Conservation (phyloP, 345 rosid genomes). For the Fremontodendron californicum region DNA sequence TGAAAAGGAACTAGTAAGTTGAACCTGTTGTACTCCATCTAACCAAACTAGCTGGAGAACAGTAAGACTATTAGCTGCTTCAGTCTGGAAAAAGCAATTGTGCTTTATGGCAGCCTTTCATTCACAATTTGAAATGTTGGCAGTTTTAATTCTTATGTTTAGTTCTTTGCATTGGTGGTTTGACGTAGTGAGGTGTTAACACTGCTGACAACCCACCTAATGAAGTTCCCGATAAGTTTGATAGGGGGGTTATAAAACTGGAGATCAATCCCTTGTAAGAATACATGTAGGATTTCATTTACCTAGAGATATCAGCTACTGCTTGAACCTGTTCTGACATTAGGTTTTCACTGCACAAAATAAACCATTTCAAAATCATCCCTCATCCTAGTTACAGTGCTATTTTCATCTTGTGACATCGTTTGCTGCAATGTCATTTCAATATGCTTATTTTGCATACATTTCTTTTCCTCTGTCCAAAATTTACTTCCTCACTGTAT, state of each 20-base stretch:
- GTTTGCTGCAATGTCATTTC: not conserved
- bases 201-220: not conserved
- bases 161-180: not conserved
- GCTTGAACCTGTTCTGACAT: not conserved
- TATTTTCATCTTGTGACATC: not conserved
- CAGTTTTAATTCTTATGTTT: not conserved
- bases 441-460: not conserved
- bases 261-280: not conserved
- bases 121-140: not conserved
- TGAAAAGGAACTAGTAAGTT: not conserved
- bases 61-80: not conserved
- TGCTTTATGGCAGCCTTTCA: not conserved
- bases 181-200: not conserved
- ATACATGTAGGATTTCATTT: conserved; percentile 1
- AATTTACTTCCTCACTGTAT: not conserved
- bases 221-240: not conserved
- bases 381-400: not conserved
- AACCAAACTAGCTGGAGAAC: not conserved
- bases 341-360: not conserved
- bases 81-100: not conserved
- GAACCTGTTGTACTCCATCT: not conserved
- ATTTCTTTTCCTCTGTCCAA: not conserved
- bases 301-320: not conserved
- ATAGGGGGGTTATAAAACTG: not conserved
- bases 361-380: not conserved